These are phyloP conservation scores for Bacterosira constricta DNA, from an alignment of 108 stramenopile genomes.

Conservation along the genomic window DNA sequence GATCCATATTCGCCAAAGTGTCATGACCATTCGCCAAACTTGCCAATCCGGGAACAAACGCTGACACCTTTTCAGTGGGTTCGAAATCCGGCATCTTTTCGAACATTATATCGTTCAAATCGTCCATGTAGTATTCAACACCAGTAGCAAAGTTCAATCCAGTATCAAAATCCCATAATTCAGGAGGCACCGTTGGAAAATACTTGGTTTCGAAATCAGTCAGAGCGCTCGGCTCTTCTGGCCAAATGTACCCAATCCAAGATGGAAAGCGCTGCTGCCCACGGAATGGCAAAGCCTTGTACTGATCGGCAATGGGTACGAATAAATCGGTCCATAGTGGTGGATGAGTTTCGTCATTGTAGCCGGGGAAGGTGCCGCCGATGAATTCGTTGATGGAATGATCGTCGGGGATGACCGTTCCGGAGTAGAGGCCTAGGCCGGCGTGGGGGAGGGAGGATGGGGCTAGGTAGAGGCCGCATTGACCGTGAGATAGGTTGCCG, in stretches of 20 bases:
- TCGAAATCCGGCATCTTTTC: neutral
- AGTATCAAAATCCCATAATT: constrained; percentile 18
- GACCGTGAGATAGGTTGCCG: constrained; percentile 3
- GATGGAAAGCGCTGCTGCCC: constrained; percentile 52
- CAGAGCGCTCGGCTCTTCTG: constrained; percentile 7
- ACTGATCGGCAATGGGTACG: constrained; percentile 53
- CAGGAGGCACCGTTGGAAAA: constrained; percentile 15
- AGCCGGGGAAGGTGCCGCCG: constrained; percentile 27
- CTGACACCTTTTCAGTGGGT: constrained; percentile 20
- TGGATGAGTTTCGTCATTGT: constrained; percentile 10
- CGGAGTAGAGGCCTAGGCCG: constrained; percentile 41
- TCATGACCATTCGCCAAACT: constrained; percentile 46
- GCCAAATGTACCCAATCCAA: constrained; percentile 58
- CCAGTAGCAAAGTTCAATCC: constrained; percentile 35
- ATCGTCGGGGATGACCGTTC: constrained; percentile 16
- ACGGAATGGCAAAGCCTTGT: constrained; percentile 55
- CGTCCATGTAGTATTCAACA: constrained; percentile 34
- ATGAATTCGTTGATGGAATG: constrained; percentile 19
- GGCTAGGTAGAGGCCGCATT: constrained; percentile 46
- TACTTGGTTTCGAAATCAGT: constrained; percentile 1
- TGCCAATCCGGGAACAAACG: constrained; percentile 46
- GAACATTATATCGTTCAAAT: neutral
- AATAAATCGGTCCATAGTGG: constrained; percentile 49
- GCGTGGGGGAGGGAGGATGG: constrained; percentile 45
- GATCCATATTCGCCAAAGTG: constrained; percentile 39